Conservation (phyloP, 108 stramenopile species). For the Nitzschia sp. region DNA sequence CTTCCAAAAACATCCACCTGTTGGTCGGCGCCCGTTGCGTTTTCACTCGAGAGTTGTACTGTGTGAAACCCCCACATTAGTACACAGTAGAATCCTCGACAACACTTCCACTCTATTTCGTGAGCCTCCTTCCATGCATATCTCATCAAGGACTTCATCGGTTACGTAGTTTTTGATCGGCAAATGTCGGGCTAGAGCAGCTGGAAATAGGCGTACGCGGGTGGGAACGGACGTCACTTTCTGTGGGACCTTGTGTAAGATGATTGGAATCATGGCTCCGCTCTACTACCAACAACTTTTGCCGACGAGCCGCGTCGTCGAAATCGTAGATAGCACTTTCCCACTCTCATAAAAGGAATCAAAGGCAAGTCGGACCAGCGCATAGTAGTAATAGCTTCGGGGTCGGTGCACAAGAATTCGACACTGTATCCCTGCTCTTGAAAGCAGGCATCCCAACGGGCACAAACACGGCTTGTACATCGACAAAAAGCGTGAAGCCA, state of each 20-base stretch:
- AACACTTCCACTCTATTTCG: too few species aligned
- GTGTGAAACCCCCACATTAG: too few species aligned
- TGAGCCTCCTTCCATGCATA: too few species aligned
- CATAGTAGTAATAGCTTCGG: neutral
- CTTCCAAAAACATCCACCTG: too few species aligned
- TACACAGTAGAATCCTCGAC: too few species aligned
- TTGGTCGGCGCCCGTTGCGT: too few species aligned
- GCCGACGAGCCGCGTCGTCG: neutral
- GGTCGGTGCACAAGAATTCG: neutral
- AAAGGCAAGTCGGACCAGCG: neutral
- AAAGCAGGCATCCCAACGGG: neutral
- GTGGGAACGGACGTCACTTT: neutral
- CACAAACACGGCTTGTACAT: neutral
- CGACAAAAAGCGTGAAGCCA: neutral
- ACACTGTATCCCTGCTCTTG: slow-evolving; percentile 1
- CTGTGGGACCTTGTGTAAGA: neutral
- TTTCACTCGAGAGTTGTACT: too few species aligned
- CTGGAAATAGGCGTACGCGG: neutral
- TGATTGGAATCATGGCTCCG: neutral
- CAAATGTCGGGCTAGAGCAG: neutral
- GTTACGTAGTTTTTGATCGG: neutral
- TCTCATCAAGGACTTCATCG: too few species aligned
- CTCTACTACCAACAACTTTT: neutral
- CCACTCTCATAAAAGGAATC: neutral
- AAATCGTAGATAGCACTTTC: neutral